phyloP scores from a whole-genome alignment of 1,284 basidiomycete genomes.

The Phellinidium pouzarii region DNA sequence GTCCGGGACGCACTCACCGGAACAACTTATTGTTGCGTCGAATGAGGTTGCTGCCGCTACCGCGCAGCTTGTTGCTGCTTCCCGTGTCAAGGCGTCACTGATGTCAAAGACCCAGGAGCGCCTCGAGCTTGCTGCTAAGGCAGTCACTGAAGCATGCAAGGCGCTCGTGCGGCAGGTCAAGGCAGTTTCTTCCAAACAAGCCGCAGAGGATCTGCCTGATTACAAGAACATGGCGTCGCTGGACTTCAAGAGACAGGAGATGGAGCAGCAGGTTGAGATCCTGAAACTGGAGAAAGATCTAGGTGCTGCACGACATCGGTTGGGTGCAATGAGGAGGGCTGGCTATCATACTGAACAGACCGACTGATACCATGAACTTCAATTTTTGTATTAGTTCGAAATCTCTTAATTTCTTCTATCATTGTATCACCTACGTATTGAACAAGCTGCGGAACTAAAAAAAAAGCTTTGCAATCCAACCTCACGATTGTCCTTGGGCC shows the following conservation, averaged over 20 bases:
- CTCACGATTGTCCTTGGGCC: no score
- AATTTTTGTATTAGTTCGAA: not conserved
- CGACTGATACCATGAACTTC: conserved; percentile 35
- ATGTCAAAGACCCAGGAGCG: conserved; percentile 99
- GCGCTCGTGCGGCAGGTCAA: conserved; percentile 97
- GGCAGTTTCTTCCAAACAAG: conserved; percentile 82
- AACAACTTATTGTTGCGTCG: conserved; percentile 98
- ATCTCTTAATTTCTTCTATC: not conserved
- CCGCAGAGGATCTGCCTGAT: conserved; percentile 76
- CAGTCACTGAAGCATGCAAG: conserved; percentile 97
- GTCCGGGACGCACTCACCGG: conserved; percentile 91
- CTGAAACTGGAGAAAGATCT: conserved; percentile 95
- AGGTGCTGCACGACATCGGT: conserved; percentile 75
- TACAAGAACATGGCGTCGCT: conserved; percentile 90
- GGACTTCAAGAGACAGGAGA: conserved; percentile 96
- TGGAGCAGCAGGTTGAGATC: conserved; percentile 99
- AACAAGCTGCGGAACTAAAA: not conserved
- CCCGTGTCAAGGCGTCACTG: conserved; percentile 94
- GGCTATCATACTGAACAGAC: conserved; percentile 83
- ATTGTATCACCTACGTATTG: conserved; percentile 7
- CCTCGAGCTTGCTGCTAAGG: conserved; percentile 94
- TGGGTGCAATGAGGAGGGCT: conserved; percentile 87
- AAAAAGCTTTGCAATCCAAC: not conserved
- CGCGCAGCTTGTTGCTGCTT: conserved; percentile 96
- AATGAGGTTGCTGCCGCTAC: conserved; percentile 97